Percentiles rank a stretch among this genome's conserved stretches.
Evolutionary conservation across 495 filamentous ascomycete species (phyloP).

Genomic region (Neurospora sp.): DNA sequence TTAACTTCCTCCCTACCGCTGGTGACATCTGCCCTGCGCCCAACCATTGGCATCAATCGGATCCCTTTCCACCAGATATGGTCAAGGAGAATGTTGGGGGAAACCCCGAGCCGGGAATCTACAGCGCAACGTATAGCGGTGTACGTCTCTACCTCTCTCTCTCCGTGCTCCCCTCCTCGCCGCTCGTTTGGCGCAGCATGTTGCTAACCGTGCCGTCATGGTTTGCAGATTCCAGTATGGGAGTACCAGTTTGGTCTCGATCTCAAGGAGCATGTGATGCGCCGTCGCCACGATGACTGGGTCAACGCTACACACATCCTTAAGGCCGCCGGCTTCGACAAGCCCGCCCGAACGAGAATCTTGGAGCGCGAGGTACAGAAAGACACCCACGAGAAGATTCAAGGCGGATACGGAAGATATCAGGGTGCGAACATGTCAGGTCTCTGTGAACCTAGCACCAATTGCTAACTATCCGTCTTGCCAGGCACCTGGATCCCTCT

Average conservation of each 20-base stretch:
- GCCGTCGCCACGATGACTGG: slow-evolving; percentile 80
- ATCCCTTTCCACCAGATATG: slow-evolving; percentile 19
- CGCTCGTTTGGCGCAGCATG: background rate
- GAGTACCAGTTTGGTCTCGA: slow-evolving; percentile 74
- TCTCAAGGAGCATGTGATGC: slow-evolving; percentile 70
- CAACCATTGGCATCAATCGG: background rate
- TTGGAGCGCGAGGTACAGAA: slow-evolving; percentile 96
- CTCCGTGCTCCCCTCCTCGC: background rate
- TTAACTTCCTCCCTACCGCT: background rate
- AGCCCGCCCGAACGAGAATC: slow-evolving; percentile 87
- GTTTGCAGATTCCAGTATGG: slow-evolving; percentile 75
- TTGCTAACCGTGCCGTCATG: background rate
- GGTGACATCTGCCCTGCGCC: background rate
- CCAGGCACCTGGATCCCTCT: slow-evolving; percentile 94
- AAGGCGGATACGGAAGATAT: slow-evolving; percentile 97
- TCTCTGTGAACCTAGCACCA: background rate
- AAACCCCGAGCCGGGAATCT: slow-evolving; percentile 42
- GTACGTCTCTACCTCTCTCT: slow-evolving; percentile 43
- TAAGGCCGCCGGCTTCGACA: slow-evolving; percentile 61
- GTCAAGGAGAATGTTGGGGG: slow-evolving; percentile 23
- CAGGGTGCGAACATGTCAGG: slow-evolving; percentile 52
- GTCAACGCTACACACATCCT: slow-evolving; percentile 91
- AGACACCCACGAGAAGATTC: slow-evolving; percentile 91
- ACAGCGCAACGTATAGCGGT: slow-evolving; percentile 89
- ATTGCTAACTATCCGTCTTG: slow-evolving; percentile 11